Evolutionary conservation across 495 filamentous ascomycete genomes (phyloP).

Genomic region (Aspergillus sparsus): DNA sequence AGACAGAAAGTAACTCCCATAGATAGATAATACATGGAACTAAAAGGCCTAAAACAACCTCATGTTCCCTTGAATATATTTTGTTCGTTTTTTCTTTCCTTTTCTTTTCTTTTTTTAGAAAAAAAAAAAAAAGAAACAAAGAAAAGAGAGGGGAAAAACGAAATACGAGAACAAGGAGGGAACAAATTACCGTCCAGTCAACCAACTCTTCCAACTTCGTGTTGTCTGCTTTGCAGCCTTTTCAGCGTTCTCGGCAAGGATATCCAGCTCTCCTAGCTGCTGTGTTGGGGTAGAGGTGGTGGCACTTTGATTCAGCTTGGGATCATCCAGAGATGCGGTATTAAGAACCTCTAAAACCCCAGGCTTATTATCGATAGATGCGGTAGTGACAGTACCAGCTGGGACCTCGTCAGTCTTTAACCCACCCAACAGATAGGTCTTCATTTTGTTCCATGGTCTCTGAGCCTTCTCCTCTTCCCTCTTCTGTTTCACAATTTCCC

Average conservation of each 20-base stretch:
- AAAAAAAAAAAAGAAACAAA: no score
- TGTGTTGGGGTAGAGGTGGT: constrained; percentile 21
- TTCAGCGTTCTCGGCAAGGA: constrained; percentile 46
- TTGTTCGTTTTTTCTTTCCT: constrained; percentile 8
- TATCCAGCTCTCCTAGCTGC: constrained; percentile 42
- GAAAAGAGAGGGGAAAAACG: no score
- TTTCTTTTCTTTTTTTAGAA: neutral
- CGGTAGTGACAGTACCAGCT: constrained; percentile 14
- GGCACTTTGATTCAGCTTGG: constrained; percentile 22
- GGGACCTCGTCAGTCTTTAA: constrained; percentile 51
- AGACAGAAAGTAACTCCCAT: constrained; percentile 12
- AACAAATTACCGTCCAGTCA: constrained; percentile 39
- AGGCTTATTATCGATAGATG: constrained; percentile 23
- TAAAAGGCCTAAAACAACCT: constrained; percentile 12
- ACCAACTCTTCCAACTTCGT: constrained; percentile 48
- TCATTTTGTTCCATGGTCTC: constrained; percentile 46
- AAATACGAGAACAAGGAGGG: no score
- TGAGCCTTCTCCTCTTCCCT: constrained; percentile 46
- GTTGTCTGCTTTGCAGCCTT: constrained; percentile 40
- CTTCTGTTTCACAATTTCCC: constrained; percentile 47
- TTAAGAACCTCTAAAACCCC: constrained; percentile 44
- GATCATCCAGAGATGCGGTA: constrained; percentile 31
- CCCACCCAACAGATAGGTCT: constrained; percentile 46
- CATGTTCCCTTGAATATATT: constrained; percentile 6
- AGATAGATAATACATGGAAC: constrained; percentile 1